phyloP scores from a whole-genome alignment of 768 basidiomycete genomes.

The Cubamyces sp. region DNA sequence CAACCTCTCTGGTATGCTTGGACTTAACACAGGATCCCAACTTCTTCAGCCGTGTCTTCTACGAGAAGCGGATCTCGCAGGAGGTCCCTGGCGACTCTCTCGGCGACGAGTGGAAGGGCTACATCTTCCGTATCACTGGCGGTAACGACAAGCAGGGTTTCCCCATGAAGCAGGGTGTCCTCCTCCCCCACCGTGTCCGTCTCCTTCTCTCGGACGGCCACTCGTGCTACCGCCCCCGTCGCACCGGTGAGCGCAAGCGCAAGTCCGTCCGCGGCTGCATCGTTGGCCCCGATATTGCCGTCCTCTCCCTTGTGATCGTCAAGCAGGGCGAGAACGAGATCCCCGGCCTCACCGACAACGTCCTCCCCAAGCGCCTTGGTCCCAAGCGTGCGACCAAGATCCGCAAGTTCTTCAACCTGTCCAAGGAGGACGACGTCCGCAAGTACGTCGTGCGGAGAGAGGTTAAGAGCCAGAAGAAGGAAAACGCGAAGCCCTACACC shows the following conservation, averaged over 20 bases:
- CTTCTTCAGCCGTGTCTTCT: constrained; percentile 80
- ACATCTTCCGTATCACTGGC: constrained; percentile 95
- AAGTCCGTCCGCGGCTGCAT: constrained; percentile 99
- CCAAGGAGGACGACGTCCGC: constrained; percentile 97
- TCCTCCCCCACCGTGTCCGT: constrained; percentile 89
- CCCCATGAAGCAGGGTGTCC: constrained; percentile 99
- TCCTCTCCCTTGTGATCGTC: constrained; percentile 91
- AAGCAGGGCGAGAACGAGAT: constrained; percentile 94
- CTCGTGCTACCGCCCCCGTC: constrained; percentile 95
- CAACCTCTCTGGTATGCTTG: not conserved
- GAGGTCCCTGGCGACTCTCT: constrained; percentile 90
- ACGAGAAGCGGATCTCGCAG: constrained; percentile 95
- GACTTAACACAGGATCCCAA: constrained; percentile 1
- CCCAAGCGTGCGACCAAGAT: constrained; percentile 99
- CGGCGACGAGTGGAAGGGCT: constrained; percentile 97
- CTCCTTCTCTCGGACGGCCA: constrained; percentile 95
- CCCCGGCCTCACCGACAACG: constrained; percentile 87
- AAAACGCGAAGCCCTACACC: constrained; percentile 88
- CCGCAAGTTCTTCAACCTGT: constrained; percentile 94
- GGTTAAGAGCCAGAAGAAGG: constrained; percentile 88
- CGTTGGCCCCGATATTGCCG: constrained; percentile 95
- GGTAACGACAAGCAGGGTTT: constrained; percentile 99
- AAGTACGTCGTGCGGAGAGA: constrained; percentile 96
- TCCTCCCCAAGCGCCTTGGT: constrained; percentile 93
- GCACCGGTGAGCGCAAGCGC: constrained; percentile 95